A percentile compares a stretch with the other conserved stretches of the same genome.
phyloP scores from a whole-genome alignment of 805 yeast genomes.

The Ogataea nitratoaversa region DNA sequence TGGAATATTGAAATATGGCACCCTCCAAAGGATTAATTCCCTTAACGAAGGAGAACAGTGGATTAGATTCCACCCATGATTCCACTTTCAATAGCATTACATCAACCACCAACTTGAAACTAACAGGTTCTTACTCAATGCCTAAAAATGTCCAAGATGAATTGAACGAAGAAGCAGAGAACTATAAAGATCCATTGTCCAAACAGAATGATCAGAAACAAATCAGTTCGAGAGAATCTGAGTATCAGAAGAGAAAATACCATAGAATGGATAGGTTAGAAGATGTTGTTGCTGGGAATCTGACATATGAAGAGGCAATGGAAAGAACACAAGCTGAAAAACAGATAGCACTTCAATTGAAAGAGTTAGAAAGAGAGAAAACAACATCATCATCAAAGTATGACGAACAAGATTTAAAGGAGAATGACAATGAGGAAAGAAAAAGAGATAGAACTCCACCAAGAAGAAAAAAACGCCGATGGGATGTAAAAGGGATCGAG shows the following conservation, averaged over 20 bases:
- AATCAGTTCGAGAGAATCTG: slow-evolving; percentile 37
- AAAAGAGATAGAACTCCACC: slow-evolving; percentile 20
- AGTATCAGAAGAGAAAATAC: slow-evolving; percentile 41
- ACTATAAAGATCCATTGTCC: slow-evolving; percentile 17
- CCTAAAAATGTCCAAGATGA: slow-evolving; percentile 21
- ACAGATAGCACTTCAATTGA: slow-evolving; percentile 36
- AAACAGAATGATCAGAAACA: slow-evolving; percentile 25
- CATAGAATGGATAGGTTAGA: slow-evolving; percentile 10
- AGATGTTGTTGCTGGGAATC: slow-evolving; percentile 10
- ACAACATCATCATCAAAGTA: too few relatives aligned
- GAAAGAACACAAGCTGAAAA: slow-evolving; percentile 37
- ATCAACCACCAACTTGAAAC: slow-evolving; percentile 4
- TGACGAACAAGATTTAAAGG: too few relatives aligned
- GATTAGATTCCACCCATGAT: too few relatives aligned
- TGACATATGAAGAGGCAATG: slow-evolving; percentile 40
- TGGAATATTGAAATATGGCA: too few relatives aligned
- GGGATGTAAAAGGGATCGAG: slow-evolving; percentile 42
- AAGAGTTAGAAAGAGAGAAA: slow-evolving; percentile 19
- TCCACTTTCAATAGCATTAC: too few relatives aligned
- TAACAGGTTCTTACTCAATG: slow-evolving; percentile 18
- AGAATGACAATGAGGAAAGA: slow-evolving; percentile 14
- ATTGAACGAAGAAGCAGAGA: slow-evolving; percentile 20
- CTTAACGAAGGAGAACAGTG: slow-evolving; percentile 2
- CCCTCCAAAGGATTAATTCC: slow-evolving; percentile 5
- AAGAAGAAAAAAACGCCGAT: slow-evolving; percentile 33